These are phyloP conservation scores for Colletotrichum neosansevieriae DNA, from an alignment of 2,329 filamentous ascomycete species.

Conservation along the genomic window DNA sequence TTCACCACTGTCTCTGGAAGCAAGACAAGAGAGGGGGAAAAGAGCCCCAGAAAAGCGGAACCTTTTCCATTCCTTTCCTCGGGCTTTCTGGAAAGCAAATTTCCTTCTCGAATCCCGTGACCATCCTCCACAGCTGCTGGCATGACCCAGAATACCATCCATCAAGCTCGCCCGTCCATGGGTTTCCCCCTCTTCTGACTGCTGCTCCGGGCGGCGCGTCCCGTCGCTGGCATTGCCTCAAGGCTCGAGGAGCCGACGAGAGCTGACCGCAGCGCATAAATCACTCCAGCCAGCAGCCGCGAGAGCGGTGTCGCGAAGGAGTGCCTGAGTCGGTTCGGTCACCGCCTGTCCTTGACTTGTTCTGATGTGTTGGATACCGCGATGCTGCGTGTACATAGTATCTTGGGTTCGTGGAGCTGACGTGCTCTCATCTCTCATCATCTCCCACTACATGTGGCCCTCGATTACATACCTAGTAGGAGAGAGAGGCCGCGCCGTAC, in stretches of 20 bases:
- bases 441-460: conserved; percentile 1
- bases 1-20: not conserved
- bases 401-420: not conserved
- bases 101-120: conserved; percentile 36
- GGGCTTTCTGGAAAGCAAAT: conserved; percentile 29
- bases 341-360: conserved; percentile 33
- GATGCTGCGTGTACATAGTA: not conserved
- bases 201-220: conserved; percentile 37
- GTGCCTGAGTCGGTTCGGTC: conserved; percentile 30
- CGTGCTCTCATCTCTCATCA: conserved; percentile 9
- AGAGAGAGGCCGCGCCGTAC: conserved; percentile 4
- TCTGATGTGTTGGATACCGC: not conserved
- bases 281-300: conserved; percentile 10
- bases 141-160: conserved; percentile 21
- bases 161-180: conserved; percentile 25
- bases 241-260: conserved; percentile 8
- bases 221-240: conserved; percentile 33
- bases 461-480: not conserved
- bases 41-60: conserved; percentile 35
- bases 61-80: conserved; percentile 32
- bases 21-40: conserved; percentile 25
- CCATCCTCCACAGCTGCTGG: conserved; percentile 22
- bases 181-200: conserved; percentile 21
- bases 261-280: conserved; percentile 11
- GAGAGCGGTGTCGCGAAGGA: conserved; percentile 26